Evolutionary conservation across 192 early-diverging fungal species (phyloP), one percentile per base, ranked within the genome.

Genomic region (Linnemannia elongata): DNA sequence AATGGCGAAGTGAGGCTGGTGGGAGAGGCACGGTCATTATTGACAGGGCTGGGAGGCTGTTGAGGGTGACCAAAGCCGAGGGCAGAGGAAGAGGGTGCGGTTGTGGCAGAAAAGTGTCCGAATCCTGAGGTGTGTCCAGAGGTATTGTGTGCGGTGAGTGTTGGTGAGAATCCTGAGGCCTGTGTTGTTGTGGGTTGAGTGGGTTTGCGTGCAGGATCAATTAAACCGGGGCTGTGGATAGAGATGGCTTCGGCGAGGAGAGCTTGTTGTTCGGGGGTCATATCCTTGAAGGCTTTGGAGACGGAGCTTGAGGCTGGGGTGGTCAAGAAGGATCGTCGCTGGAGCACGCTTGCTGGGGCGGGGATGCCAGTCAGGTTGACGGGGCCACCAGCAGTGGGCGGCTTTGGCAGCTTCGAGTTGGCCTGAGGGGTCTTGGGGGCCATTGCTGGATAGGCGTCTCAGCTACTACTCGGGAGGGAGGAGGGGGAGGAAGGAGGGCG

Each of bases 251-350:
- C 86, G 30, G 83, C 82, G 0, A 90, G 76, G 18, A 90, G 76
- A 18, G 87, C 86, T 36, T 90, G 86, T 42, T 90, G 89, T 79
- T 90, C 89, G 2, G 89, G 89, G 7, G 89, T 84, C 69, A 90
- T 78, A 9, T 87, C 88, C 69, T 87, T 86, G 76, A 89, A 73
- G 70, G 75, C 44, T 57, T 73, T 82, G 63, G 78, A 82, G 75
- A 82, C 76, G 27, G 78, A 78, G 47, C 69, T 44, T 47, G 63
- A 69, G 39, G 57, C 49, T 27, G 75, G 60, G 22, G 73, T 49
- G 47, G 87, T 52, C 70, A 76, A 68, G 78, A 82, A 79, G 24
- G 78, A 69, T 60, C 81, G 78, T 7, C 87, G 82, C 66, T 88
- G 82, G 49, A 76, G 55, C 33, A 82, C 81, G 41, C 74, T 77